Base-by-base conservation (phyloP, 192 early-diverging fungal species). In the Phycomyces blakesleeanus region DNA sequence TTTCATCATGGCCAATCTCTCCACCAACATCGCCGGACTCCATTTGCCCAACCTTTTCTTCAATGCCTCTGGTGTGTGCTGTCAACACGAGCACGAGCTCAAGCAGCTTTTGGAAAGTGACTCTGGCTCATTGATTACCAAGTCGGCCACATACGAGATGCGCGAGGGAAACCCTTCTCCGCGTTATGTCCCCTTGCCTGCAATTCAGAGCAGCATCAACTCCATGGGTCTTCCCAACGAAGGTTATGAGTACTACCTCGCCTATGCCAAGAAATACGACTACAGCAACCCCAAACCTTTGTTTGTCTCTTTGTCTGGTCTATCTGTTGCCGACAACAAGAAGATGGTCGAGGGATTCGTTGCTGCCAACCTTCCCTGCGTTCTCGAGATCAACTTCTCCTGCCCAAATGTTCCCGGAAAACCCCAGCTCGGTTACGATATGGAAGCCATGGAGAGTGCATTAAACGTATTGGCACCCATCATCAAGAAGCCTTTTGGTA, bases 171-270 rank as follows among this genome's bases (percentile, higher is more conserved):
- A 73, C 34, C 71, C 71, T 38, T 52, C 55, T 25, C 71, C 71
- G 38, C 64, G 71, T 40, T 73, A 73, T 59, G 37, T 63, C 16
- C 65, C 71, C 41, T 51, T 73, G 11, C 60, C 64, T 38, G 25
- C 24, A 22, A 21, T 12, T 18, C 37, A 57, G 9, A 60, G 71
- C 47, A 67, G 64, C 53, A 73, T 73, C 60, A 73, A 73, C 42
- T 73, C 71, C 0, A 73, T 73, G 71, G 71, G 71, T 20, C 55
- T 73, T 6, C 71, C 71, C 7, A 73, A 73, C 56, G 65, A 73
- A 49, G 71, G 71, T 3, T 63, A 73, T 39, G 65, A 73, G 21
- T 73, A 67, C 50, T 73, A 73, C n/a, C 55, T 73, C 18, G 51
- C 66, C 15, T 73, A 66, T 63, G 71, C 71, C 40, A 61, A 63